Conservation (phyloP, 2,329 filamentous ascomycete species). For the Microdochium paspali region DNA sequence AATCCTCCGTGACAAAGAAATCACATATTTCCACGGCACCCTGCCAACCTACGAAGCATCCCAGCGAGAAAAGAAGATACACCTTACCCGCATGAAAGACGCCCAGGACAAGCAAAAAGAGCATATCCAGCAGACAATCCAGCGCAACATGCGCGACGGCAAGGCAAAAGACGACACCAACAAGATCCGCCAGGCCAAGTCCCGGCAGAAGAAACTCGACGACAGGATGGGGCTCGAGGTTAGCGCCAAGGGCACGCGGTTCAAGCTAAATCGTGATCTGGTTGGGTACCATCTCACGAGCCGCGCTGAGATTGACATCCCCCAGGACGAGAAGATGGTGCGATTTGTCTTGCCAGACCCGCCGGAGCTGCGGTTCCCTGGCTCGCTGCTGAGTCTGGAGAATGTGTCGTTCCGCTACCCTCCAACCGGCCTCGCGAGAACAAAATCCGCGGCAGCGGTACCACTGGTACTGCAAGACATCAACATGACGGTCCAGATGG, state of each 20-base stretch:
- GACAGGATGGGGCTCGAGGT: constrained; percentile 72
- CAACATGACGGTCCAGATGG: constrained; percentile 59
- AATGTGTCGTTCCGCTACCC: constrained; percentile 57
- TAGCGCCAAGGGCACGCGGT: constrained; percentile 59
- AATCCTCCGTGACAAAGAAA: constrained; percentile 60
- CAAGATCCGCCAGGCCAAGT: constrained; percentile 77
- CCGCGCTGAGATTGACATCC: constrained; percentile 63
- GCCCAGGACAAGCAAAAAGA: constrained; percentile 73
- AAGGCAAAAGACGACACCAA: constrained; percentile 75
- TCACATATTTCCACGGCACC: constrained; percentile 69
- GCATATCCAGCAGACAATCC: constrained; percentile 72
- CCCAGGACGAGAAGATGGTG: constrained; percentile 49
- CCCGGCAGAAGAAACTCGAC: constrained; percentile 75
- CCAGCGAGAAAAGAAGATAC: constrained; percentile 55
- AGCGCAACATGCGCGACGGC: constrained; percentile 64
- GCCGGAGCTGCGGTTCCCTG: constrained; percentile 64
- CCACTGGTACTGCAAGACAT: constrained; percentile 50
- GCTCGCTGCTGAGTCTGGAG: constrained; percentile 64
- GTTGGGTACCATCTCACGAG: constrained; percentile 48
- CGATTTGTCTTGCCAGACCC: constrained; percentile 51
- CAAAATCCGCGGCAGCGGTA: constrained; percentile 2
- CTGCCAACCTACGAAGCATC: constrained; percentile 63
- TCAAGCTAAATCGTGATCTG: constrained; percentile 72
- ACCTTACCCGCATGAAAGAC: constrained; percentile 68
- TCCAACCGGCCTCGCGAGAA: constrained; percentile 3